Evolutionary conservation across 805 yeast species (phyloP).

Genomic region (Nadsonia fulvescens): DNA sequence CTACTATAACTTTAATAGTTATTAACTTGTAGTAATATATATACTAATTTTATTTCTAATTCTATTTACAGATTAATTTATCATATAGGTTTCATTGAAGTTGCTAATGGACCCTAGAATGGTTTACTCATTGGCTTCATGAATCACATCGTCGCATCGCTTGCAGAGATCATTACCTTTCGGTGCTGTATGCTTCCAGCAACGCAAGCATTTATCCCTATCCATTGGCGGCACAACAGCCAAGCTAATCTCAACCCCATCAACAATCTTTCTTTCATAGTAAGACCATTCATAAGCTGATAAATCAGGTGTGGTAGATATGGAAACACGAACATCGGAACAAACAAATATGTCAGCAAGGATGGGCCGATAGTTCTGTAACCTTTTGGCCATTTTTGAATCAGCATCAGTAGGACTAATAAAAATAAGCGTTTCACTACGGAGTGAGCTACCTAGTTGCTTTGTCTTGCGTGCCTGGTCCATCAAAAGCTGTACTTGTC

Average conservation of each 20-base stretch:
- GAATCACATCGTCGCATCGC: constrained; percentile 37
- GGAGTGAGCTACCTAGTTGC: constrained; percentile 15
- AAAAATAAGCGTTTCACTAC: no score
- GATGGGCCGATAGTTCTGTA: constrained; percentile 22
- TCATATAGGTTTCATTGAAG: no score
- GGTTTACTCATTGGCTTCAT: no score
- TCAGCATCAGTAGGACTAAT: constrained; percentile 8
- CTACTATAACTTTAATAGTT: neutral
- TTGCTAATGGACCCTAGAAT: no score
- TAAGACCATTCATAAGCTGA: constrained; percentile 15
- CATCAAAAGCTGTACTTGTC: constrained; percentile 29
- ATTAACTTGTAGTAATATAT: constrained; percentile 3
- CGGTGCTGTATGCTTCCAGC: constrained; percentile 66
- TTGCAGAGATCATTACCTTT: constrained; percentile 37
- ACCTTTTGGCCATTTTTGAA: constrained; percentile 8
- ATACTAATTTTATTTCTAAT: constrained; percentile 2
- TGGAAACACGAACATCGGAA: constrained; percentile 44
- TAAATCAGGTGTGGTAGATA: constrained; percentile 17
- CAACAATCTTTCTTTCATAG: constrained; percentile 16
- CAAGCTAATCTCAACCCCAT: constrained; percentile 17
- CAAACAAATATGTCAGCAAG: constrained; percentile 43
- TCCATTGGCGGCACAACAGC: constrained; percentile 27
- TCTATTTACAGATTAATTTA: constrained; percentile 2
- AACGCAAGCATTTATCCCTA: constrained; percentile 76
- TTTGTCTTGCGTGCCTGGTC: constrained; percentile 41